Percentiles rank a stretch among this genome's conserved stretches.
Conservation (phyloP, 225 moss, liverwort and hornwort genomes). For the Pleurozium schreberi region DNA sequence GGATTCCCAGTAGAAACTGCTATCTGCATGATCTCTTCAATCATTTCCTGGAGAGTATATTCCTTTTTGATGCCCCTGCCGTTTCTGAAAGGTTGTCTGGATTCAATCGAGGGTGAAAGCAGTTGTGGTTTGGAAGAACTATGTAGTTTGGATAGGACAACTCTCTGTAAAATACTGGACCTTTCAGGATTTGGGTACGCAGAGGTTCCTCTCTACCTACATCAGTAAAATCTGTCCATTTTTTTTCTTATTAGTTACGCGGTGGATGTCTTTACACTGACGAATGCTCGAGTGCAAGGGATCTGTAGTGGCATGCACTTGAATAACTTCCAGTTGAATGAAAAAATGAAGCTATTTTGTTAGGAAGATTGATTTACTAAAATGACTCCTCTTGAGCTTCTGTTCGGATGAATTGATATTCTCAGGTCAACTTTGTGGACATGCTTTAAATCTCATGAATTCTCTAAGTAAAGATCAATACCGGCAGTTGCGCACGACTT, state of each 20-base stretch:
- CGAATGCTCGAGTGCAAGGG: background rate
- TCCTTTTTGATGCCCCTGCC: background rate
- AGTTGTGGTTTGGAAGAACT: background rate
- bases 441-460: background rate
- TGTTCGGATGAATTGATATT: background rate
- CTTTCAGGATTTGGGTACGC: background rate
- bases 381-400: background rate
- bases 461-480: background rate
- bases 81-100: background rate
- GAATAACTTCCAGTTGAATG: background rate
- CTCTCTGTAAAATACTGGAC: background rate
- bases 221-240: background rate
- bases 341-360: background rate
- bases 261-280: background rate
- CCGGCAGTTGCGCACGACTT: background rate
- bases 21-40: background rate
- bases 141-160: background rate
- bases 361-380: background rate
- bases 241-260: background rate
- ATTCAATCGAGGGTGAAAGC: background rate
- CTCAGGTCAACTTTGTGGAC: background rate
- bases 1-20: slow-evolving; percentile 6
- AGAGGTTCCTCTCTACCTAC: background rate
- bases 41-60: background rate
- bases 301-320: background rate